phyloP scores from a whole-genome alignment of 805 yeast species.

The Priceomyces castillae region DNA sequence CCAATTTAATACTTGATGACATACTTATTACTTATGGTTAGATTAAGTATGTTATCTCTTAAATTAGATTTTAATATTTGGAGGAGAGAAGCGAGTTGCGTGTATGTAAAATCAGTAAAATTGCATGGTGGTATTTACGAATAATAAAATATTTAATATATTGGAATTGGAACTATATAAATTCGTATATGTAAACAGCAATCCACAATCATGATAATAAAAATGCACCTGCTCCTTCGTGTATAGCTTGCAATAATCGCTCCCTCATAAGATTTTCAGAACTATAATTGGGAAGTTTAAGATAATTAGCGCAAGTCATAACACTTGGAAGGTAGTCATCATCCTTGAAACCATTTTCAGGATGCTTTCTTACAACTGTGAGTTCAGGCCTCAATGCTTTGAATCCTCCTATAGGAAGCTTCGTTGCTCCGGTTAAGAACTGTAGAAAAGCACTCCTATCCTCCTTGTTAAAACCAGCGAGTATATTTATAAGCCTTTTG shows the following conservation, averaged over 20 bases:
- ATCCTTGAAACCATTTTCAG: conserved; percentile 64
- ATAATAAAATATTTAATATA: too few relatives aligned
- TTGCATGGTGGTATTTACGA: too few relatives aligned
- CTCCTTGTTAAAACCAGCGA: conserved; percentile 49
- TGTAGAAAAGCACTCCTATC: conserved; percentile 77
- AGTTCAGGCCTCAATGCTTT: conserved; percentile 74
- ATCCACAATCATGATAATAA: conserved; percentile 50
- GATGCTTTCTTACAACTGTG: conserved; percentile 80
- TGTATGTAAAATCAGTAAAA: too few relatives aligned
- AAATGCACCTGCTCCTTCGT: conserved; percentile 88
- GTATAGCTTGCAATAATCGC: conserved; percentile 66
- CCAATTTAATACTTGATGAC: conserved; percentile 24
- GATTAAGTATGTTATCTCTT: neutral
- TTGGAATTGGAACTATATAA: too few relatives aligned
- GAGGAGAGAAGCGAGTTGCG: too few relatives aligned
- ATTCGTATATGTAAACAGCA: too few relatives aligned
- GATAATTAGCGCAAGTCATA: conserved; percentile 96
- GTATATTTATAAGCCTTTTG: conserved; percentile 55
- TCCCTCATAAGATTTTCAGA: conserved; percentile 55
- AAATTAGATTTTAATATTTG: neutral
- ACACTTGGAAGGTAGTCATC: conserved; percentile 93
- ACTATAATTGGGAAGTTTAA: conserved; percentile 84
- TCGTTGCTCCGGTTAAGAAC: conserved; percentile 91
- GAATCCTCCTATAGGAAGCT: conserved; percentile 91
- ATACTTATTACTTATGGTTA: neutral